Percentiles rank a stretch among this genome's conserved stretches.
Evolutionary conservation across 2,329 filamentous ascomycete genomes (phyloP).

Genomic region (Diaporthe citri): DNA sequence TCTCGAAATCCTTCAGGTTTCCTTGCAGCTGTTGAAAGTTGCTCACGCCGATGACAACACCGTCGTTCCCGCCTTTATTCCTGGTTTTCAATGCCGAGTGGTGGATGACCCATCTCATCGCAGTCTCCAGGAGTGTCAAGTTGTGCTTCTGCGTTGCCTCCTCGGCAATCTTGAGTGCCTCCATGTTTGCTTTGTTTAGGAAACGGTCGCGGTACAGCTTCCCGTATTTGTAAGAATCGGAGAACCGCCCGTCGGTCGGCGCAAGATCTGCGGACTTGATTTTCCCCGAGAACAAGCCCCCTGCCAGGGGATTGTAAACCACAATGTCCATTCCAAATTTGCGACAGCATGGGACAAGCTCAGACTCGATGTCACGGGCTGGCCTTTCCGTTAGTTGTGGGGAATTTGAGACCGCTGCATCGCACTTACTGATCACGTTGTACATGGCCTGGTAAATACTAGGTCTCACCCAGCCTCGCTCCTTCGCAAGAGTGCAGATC

Average conservation of each 20-base stretch:
- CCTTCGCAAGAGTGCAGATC: slow-evolving; percentile 75
- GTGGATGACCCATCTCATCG: slow-evolving; percentile 76
- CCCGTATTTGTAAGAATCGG: slow-evolving; percentile 44
- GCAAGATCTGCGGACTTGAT: slow-evolving; percentile 47
- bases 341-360: slow-evolving; percentile 74
- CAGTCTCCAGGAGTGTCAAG: slow-evolving; percentile 75
- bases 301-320: slow-evolving; percentile 79
- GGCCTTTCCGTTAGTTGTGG: slow-evolving; percentile 52
- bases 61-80: slow-evolving; percentile 54
- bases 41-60: slow-evolving; percentile 65
- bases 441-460: slow-evolving; percentile 75
- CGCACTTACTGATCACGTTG: slow-evolving; percentile 47
- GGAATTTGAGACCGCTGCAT: slow-evolving; percentile 70
- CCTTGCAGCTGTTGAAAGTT: slow-evolving; percentile 61
- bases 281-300: slow-evolving; percentile 78
- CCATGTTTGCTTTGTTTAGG: slow-evolving; percentile 69
- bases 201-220: slow-evolving; percentile 71
- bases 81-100: slow-evolving; percentile 67
- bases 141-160: slow-evolving; percentile 72
- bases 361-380: slow-evolving; percentile 73
- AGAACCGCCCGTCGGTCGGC: slow-evolving; percentile 47
- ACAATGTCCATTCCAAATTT: slow-evolving; percentile 78
- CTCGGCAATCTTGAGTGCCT: slow-evolving; percentile 74
- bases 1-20: slow-evolving; percentile 63
- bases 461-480: slow-evolving; percentile 76